Conservation (phyloP, 768 basidiomycete genomes). For the Stropharia rugosoannulata region DNA sequence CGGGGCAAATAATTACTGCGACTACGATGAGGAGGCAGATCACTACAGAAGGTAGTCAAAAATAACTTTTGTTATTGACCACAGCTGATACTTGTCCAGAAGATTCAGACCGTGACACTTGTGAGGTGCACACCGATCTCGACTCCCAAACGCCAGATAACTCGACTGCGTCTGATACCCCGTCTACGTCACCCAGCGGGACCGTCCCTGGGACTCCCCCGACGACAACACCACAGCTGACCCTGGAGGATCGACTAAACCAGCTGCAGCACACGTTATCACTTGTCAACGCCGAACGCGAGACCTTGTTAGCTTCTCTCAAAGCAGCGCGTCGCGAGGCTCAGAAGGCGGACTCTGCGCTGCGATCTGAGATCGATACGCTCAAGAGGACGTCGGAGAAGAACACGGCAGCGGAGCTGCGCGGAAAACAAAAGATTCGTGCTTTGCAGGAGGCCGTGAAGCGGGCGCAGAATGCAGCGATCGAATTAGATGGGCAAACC, state of each 20-base stretch:
- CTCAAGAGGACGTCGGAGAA: conserved; percentile 85
- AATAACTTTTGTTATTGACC: conserved; percentile 4
- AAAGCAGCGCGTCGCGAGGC: conserved; percentile 79
- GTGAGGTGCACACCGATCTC: conserved; percentile 32
- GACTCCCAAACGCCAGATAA: conserved; percentile 31
- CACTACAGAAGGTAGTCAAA: conserved; percentile 55
- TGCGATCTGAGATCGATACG: conserved; percentile 82
- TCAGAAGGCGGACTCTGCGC: conserved; percentile 78
- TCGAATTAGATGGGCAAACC: conserved; percentile 44
- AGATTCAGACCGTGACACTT: conserved; percentile 28
- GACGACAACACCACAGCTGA: conserved; percentile 33
- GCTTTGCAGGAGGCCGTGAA: conserved; percentile 89
- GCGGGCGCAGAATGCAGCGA: conserved; percentile 61
- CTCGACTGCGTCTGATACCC: conserved; percentile 34
- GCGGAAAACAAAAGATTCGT: conserved; percentile 83
- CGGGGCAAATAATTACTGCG: conserved; percentile 39
- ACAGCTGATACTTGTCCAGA: conserved; percentile 16
- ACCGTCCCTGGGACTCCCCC: conserved; percentile 29
- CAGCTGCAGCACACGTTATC: conserved; percentile 71
- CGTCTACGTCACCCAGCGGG: conserved; percentile 38
- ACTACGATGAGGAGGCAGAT: conserved; percentile 57
- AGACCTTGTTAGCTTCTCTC: conserved; percentile 63
- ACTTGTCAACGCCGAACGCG: conserved; percentile 62
- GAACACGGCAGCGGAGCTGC: conserved; percentile 66
- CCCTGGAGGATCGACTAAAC: conserved; percentile 63